Percentiles rank a stretch among this genome's conserved stretches.
Evolutionary conservation across 352 stramenopile genomes (phyloP).

Genomic region (Pythium vanterpoolii): DNA sequence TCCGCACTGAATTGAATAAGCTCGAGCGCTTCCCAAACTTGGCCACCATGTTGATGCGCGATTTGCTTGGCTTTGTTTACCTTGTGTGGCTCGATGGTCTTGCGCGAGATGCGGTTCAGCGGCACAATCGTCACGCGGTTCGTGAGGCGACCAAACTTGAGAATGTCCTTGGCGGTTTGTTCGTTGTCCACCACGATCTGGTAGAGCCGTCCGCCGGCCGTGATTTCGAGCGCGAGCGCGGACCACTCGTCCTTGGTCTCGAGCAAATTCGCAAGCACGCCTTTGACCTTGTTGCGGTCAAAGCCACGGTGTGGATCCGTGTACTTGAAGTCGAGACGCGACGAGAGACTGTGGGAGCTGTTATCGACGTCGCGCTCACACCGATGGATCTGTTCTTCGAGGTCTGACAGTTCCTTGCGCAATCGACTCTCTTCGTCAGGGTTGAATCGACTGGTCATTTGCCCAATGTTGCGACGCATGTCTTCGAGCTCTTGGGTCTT

Average conservation of each 20-base stretch:
- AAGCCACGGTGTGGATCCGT: conserved; percentile 94
- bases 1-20: conserved; percentile 97
- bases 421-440: conserved; percentile 68
- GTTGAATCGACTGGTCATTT: conserved; percentile 72
- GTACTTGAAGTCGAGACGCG: conserved; percentile 96
- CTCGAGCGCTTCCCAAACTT: conserved; percentile 93
- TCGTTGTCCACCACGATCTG: conserved; percentile 99
- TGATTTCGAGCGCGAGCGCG: conserved; percentile 97
- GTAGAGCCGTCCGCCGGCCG: conserved; percentile 97
- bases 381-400: conserved; percentile 62
- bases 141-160: conserved; percentile 96
- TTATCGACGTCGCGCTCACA: conserved; percentile 91
- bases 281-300: conserved; percentile 95
- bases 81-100: conserved; percentile 67
- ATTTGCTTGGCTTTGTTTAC: conserved; percentile 83
- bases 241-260: conserved; percentile 92
- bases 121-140: conserved; percentile 98
- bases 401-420: conserved; percentile 47
- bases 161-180: conserved; percentile 96
- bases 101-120: conserved; percentile 95
- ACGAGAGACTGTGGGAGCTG: conserved; percentile 91
- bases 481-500: conserved; percentile 64
- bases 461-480: conserved; percentile 48
- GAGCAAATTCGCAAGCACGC: conserved; percentile 95
- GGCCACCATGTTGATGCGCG: conserved; percentile 84